These are phyloP conservation scores for Cupressus sempervirens DNA, from an alignment of 75 land plant genomes.

Conservation along the genomic window DNA sequence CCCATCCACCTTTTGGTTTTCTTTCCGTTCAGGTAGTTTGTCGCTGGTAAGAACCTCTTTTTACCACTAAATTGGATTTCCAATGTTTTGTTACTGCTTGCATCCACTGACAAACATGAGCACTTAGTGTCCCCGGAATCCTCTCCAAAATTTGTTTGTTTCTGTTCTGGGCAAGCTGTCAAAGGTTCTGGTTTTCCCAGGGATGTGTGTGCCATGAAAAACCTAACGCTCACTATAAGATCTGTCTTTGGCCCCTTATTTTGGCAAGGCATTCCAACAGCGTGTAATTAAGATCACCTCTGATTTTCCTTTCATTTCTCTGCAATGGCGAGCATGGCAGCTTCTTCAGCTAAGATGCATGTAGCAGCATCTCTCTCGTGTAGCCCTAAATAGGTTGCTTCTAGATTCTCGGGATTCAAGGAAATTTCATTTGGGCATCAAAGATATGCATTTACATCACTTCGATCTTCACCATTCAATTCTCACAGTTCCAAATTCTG, in stretches of 20 bases:
- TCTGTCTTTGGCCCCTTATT: too few relatives aligned
- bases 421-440: slow-evolving; percentile 1
- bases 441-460: neutral
- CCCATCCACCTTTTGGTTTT: neutral
- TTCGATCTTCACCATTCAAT: neutral
- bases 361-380: too few relatives aligned
- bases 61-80: neutral
- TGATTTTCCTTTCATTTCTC: too few relatives aligned
- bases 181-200: neutral
- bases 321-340: too few relatives aligned
- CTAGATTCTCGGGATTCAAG: slow-evolving; percentile 2
- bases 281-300: too few relatives aligned
- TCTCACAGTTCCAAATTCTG: neutral
- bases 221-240: too few relatives aligned
- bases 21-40: neutral
- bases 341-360: too few relatives aligned
- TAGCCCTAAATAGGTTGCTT: neutral
- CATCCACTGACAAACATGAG: neutral
- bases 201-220: neutral
- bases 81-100: neutral
- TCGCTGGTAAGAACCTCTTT: neutral
- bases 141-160: neutral
- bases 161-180: neutral
- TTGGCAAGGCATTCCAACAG: too few relatives aligned
- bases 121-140: neutral